Conservation (phyloP, 75 land plant genomes). For the Sequoiadendron giganteum region DNA sequence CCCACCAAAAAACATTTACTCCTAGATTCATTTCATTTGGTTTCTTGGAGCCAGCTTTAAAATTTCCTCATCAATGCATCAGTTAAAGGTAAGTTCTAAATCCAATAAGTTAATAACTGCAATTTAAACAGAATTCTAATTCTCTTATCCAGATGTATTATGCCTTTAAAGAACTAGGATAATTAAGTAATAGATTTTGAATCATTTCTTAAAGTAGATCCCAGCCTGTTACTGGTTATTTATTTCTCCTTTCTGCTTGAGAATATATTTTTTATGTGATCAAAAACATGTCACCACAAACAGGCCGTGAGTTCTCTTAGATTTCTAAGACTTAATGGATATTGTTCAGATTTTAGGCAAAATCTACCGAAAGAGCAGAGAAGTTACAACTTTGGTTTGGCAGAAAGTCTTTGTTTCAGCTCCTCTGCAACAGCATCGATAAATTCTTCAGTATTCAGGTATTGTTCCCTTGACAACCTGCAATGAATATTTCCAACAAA, state of each 20-base stretch:
- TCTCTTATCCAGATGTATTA: neutral
- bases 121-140: neutral
- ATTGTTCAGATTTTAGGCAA: neutral
- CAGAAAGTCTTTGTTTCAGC: constrained; percentile 35
- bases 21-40: neutral
- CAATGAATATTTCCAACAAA: constrained; percentile 7
- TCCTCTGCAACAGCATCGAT: constrained; percentile 72
- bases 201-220: neutral
- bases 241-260: neutral
- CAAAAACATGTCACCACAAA: neutral
- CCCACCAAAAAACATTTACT: too few species aligned
- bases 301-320: neutral
- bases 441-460: constrained; percentile 72
- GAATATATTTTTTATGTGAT: neutral
- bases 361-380: constrained; percentile 3
- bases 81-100: neutral
- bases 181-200: neutral
- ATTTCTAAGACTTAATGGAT: neutral
- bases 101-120: neutral
- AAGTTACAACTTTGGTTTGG: constrained; percentile 35
- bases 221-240: neutral
- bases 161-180: neutral
- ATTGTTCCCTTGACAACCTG: constrained; percentile 47
- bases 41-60: neutral
- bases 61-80: neutral